phyloP scores from a whole-genome alignment of 345 rosid species.

The Populus nigra region DNA sequence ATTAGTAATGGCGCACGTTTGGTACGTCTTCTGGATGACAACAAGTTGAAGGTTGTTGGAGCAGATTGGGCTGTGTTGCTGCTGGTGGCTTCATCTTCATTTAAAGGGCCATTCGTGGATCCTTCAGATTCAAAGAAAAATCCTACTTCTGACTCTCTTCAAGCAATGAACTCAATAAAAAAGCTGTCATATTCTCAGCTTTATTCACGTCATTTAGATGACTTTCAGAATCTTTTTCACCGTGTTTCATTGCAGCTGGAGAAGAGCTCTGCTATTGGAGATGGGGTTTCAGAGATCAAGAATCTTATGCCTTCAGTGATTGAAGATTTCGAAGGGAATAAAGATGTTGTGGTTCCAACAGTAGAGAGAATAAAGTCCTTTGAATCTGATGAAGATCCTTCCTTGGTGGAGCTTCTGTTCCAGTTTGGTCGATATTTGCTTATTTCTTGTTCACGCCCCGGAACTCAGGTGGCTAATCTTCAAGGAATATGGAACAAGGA shows the following conservation, averaged over 20 bases:
- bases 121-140: constrained; percentile 73
- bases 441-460: constrained; percentile 85
- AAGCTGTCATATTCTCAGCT: constrained; percentile 55
- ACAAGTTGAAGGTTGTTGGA: constrained; percentile 66
- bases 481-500: constrained; percentile 95
- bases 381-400: constrained; percentile 77
- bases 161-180: constrained; percentile 41
- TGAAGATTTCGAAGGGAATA: constrained; percentile 9
- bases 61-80: constrained; percentile 70
- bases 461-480: constrained; percentile 87
- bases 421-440: constrained; percentile 85
- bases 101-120: constrained; percentile 65
- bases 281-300: constrained; percentile 4
- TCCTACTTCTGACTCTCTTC: constrained; percentile 49
- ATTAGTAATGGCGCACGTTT: constrained; percentile 52
- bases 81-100: constrained; percentile 69
- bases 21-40: constrained; percentile 47
- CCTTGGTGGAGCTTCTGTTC: constrained; percentile 72
- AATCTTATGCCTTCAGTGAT: constrained; percentile 16
- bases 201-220: neutral
- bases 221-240: constrained; percentile 20
- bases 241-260: constrained; percentile 66
- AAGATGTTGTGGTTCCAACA: constrained; percentile 41
- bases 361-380: constrained; percentile 73
- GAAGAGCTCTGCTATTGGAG: constrained; percentile 30